phyloP scores from a whole-genome alignment of 768 basidiomycete species.

The Pulveroboletus sp. region DNA sequence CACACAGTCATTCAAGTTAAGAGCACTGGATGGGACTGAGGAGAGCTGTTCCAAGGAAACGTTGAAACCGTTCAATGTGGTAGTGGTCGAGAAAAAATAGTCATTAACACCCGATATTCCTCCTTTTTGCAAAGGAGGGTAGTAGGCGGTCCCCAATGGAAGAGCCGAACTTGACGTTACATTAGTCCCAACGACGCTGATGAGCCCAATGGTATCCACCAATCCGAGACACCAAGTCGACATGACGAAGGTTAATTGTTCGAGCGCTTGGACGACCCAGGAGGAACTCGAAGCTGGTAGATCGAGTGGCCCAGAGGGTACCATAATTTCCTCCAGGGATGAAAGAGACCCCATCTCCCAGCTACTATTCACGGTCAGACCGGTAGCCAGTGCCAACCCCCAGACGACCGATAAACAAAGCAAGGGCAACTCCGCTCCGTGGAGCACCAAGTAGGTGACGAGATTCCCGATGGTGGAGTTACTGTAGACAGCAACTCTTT shows the following conservation, averaged over 20 bases:
- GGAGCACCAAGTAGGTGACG: conserved; percentile 1
- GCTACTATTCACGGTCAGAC: conserved; percentile 9
- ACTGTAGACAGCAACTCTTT: conserved; percentile 10
- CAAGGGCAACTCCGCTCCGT: conserved; percentile 8
- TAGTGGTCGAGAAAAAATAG: not conserved
- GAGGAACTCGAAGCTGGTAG: not conserved
- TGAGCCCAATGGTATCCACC: not conserved
- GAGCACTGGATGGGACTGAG: conserved; percentile 10
- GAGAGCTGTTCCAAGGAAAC: conserved; percentile 12
- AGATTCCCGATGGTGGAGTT: conserved; percentile 11
- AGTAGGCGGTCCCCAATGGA: conserved; percentile 4
- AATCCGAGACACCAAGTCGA: conserved; percentile 3
- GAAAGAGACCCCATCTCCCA: conserved; percentile 1
- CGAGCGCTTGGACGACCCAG: not conserved
- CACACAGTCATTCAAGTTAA: too few species aligned
- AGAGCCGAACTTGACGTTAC: not conserved
- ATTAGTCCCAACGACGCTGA: conserved; percentile 8
- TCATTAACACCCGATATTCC: too few species aligned
- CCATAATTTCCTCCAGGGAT: not conserved
- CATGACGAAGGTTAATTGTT: not conserved
- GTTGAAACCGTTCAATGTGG: conserved; percentile 14
- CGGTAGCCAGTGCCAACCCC: conserved; percentile 10
- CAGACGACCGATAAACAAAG: conserved; percentile 10
- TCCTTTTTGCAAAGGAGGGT: conserved; percentile 15
- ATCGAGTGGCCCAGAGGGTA: conserved; percentile 7